These are phyloP conservation scores for Prosopis cineraria DNA, from an alignment of 306 rosid genomes.

Conservation along the genomic window DNA sequence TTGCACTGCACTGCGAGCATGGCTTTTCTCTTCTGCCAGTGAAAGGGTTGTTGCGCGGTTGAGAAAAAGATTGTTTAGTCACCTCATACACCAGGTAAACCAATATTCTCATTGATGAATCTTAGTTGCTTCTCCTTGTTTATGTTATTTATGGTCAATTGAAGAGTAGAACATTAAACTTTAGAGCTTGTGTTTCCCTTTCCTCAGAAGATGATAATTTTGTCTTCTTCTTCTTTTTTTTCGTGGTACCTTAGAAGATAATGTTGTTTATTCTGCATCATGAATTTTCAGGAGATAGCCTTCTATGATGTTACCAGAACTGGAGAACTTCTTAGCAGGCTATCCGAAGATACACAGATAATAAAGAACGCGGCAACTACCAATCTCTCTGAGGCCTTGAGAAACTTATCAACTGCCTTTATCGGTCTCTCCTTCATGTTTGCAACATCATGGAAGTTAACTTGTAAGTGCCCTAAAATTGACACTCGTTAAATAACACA, in stretches of 20 bases:
- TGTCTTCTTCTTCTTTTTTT: background rate
- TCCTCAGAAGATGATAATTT: background rate
- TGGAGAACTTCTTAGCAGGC: conserved; percentile 85
- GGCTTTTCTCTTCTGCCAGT: conserved; percentile 84
- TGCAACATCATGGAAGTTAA: conserved; percentile 77
- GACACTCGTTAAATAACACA: conserved; percentile 18
- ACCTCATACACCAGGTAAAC: conserved; percentile 69
- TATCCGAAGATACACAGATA: conserved; percentile 86
- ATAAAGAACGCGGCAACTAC: conserved; percentile 88
- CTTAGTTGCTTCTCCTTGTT: conserved; percentile 4
- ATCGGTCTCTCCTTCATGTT: conserved; percentile 80
- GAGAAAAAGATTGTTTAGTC: conserved; percentile 70
- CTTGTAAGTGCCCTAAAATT: conserved; percentile 55
- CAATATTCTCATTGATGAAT: conserved; percentile 15
- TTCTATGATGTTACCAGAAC: conserved; percentile 82
- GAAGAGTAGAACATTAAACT: background rate
- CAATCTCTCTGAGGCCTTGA: conserved; percentile 82
- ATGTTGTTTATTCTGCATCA: conserved; percentile 24
- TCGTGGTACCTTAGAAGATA: background rate
- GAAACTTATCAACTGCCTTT: conserved; percentile 66
- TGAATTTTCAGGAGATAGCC: conserved; percentile 74
- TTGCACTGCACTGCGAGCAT: conserved; percentile 76
- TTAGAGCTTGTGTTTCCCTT: conserved; percentile 8
- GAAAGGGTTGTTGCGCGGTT: conserved; percentile 81
- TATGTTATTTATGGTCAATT: conserved; percentile 21